These are phyloP conservation scores for Phytophthora tubulina DNA, from an alignment of 352 stramenopile species.

Conservation along the genomic window DNA sequence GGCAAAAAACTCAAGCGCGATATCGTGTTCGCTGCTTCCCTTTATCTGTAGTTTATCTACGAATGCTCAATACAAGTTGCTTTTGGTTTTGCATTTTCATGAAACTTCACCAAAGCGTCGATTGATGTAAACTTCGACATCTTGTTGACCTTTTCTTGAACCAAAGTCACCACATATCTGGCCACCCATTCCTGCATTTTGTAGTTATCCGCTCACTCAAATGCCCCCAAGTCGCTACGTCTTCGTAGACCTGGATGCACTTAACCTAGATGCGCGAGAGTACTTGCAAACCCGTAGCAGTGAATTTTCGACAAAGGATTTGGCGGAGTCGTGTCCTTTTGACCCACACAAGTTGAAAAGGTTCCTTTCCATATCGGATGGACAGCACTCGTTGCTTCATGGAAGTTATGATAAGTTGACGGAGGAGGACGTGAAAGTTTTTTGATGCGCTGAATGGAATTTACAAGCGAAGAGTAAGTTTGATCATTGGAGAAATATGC, in stretches of 20 bases:
- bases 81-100: background rate
- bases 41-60: constrained; percentile 93
- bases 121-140: too few species aligned
- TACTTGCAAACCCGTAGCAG: background rate
- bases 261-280: background rate
- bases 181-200: too few species aligned
- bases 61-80: constrained; percentile 14
- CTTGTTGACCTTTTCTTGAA: too few species aligned
- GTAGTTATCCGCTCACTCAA: background rate
- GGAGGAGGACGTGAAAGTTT: background rate
- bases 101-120: too few species aligned
- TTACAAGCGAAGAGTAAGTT: background rate
- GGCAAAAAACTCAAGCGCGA: constrained; percentile 98
- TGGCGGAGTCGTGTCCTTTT: background rate
- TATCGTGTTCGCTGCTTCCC: constrained; percentile 99
- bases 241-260: background rate
- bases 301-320: background rate
- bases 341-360: background rate
- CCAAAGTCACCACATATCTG: too few species aligned
- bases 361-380: background rate
- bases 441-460: background rate
- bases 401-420: background rate
- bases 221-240: background rate
- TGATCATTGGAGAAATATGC: background rate
- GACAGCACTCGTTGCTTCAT: background rate